Conservation (phyloP, 768 basidiomycete species). For the Suillus weaverae region DNA sequence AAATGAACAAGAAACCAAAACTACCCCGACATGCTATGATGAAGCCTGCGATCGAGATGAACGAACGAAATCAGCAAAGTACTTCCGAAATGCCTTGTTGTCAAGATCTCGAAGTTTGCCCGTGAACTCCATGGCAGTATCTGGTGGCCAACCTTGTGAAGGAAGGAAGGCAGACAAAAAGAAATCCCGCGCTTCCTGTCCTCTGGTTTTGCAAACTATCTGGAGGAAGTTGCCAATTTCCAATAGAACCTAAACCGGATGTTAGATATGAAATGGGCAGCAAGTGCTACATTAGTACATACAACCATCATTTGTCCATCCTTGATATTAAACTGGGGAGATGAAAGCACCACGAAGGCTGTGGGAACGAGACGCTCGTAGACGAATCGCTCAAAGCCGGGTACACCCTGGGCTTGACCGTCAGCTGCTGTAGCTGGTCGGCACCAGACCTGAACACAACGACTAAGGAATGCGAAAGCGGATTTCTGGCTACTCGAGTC, state of each 20-base stretch:
- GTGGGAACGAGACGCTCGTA: conserved; percentile 84
- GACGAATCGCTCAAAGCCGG: conserved; percentile 90
- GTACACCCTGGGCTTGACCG: conserved; percentile 49
- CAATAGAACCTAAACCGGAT: conserved; percentile 65
- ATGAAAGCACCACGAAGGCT: conserved; percentile 79
- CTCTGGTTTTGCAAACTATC: conserved; percentile 71
- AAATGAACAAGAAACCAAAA: conserved; percentile 4
- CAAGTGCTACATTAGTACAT: neutral
- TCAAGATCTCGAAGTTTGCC: conserved; percentile 75
- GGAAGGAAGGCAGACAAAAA: conserved; percentile 81
- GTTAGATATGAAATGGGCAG: neutral
- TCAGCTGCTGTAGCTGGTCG: conserved; percentile 41
- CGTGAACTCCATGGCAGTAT: conserved; percentile 75
- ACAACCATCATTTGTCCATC: conserved; percentile 87
- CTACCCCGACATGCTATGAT: conserved; percentile 42
- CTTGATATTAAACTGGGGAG: conserved; percentile 80
- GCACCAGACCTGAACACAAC: conserved; percentile 69
- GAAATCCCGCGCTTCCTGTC: conserved; percentile 80
- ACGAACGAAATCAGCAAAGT: conserved; percentile 82
- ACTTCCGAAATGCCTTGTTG: conserved; percentile 77
- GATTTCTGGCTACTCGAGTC: conserved; percentile 77
- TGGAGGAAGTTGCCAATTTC: conserved; percentile 89
- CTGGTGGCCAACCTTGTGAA: conserved; percentile 82
- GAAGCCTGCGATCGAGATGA: conserved; percentile 56
- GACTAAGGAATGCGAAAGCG: conserved; percentile 77